Base-by-base conservation (phyloP, 768 basidiomycete species). In the Rhizopogon roseolus region DNA sequence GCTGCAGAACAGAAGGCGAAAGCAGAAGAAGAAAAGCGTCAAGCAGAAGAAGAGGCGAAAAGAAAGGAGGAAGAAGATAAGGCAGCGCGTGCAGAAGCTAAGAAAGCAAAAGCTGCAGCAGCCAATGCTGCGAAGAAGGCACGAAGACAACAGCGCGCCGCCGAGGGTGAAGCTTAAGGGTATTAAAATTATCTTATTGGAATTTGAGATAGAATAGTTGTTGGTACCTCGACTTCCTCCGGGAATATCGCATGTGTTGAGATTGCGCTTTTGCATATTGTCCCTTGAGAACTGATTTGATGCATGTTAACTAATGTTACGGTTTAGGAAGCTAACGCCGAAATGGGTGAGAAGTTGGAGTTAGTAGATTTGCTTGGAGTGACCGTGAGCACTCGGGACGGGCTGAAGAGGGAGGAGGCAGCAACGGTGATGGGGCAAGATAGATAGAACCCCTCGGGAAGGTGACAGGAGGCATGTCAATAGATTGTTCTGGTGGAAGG, bases 41-140 rank as follows among this genome's bases (percentile, higher is more conserved):
- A 85, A 56, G 84, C 79, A 45, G 86, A 85, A 58, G 85, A 84
- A 54, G 84, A 90, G 66, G 85, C 74, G n/a, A 77, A 75, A 64
- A 84, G 78, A 64, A 90, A 88, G 60, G 90, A 93, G 61, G 91
- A 93, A 61, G 86, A 82, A 57, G 94, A 96, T 63, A 88, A 88
- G 79, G 66, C 57, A 44, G 84, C 81, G 4, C 81, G 81, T 43
- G 88, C 82, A 14, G 88, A 90, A 51, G 86, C 88, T 2, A 92
- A 93, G 70, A 92, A 91, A 72, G 82, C 83, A 3, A 93, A 92
- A 64, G 82, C 86, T 1, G 88, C 88, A 3, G 88, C 89, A 41
- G 91, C 92, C 3, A 94, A 86, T 64, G 92, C 91, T 39, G 91
- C 91, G 10, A 95, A 95, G 76, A 95, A 95, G 74, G 90, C 90